Base-by-base conservation (phyloP, 208 protist genomes). In the Leishmania martiniquensis region DNA sequence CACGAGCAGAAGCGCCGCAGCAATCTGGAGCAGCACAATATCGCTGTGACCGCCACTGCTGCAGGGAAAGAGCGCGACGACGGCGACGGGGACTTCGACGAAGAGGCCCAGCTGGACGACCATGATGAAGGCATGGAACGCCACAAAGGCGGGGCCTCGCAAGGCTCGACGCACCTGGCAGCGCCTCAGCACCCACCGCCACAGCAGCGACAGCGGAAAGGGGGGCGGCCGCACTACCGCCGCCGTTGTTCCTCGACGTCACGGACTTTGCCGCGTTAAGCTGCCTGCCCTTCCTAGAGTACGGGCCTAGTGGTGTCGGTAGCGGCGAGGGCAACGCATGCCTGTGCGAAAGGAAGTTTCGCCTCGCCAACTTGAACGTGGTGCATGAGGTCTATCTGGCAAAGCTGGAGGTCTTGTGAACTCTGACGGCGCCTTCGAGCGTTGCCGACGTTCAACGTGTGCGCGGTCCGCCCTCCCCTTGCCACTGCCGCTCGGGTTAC, bases 241-340 rank as follows among this genome's bases (percentile, higher is more conserved):
- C 54, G 22, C 78, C 78, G 39, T 69, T 77, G 15, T 82, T 82
- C n/a, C 29, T 72, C 13, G 55, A 77, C 34, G 72, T 72, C 47
- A 49, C 71, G n/a, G 62, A 45, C 39, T 77, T 69, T 69, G 62
- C 54, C 9, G 78, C 72, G 0, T 4, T 63, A 1, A 32, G 51
- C n/a, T 67, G 62, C 42, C 55, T 82, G 52, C 78, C 78, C 6
- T 77, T 52, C 45, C 67, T 74, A 42, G 70, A 73, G 44, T 74
- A 57, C 65, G 22, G 67, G 9, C 39, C 29, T 0, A 32, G 37
- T 42, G 37, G 9, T 29, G 9, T 3, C 29, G 29, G 45, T 65
- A 39, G 59, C 32, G 32, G 32, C 63, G 75, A 10, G 12, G 2
- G 15, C 12, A 47, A 45, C 62, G 37, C 62, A 68, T 37, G 17